Evolutionary conservation across 345 rosid genomes (phyloP).

Genomic region (Salix suchowensis): DNA sequence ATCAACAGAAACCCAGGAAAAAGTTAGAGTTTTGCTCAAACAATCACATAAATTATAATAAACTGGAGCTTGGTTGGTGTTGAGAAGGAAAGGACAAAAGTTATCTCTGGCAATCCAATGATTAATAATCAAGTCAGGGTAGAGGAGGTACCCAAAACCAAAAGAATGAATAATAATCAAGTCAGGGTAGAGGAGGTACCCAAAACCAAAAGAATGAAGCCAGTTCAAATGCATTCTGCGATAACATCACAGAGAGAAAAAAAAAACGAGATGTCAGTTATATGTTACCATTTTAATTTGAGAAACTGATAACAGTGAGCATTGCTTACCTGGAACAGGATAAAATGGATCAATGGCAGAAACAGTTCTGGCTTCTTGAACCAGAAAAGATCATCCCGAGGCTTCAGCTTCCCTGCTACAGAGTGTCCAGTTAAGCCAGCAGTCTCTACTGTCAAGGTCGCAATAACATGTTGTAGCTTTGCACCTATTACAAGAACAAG

Average conservation of each 20-base stretch:
- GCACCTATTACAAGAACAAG: conserved; percentile 79
- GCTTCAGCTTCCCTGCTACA: conserved; percentile 50
- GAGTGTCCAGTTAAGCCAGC: conserved; percentile 52
- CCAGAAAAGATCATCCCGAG: conserved; percentile 96
- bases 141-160: too few species aligned
- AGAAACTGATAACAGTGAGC: too few species aligned
- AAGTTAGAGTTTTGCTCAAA: neutral
- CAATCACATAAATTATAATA: neutral
- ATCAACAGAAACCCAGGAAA: neutral
- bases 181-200: too few species aligned
- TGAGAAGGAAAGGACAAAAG: neutral
- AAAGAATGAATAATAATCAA: conserved; percentile 18
- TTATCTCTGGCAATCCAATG: conserved; percentile 2
- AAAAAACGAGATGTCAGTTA: conserved; percentile 21
- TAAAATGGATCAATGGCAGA: conserved; percentile 75
- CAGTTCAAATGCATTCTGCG: conserved; percentile 89
- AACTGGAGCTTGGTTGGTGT: neutral
- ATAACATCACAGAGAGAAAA: conserved; percentile 8
- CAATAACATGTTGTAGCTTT: conserved; percentile 87
- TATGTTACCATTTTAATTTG: neutral
- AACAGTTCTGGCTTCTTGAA: conserved; percentile 82
- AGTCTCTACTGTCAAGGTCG: conserved; percentile 75
- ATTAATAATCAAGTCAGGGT: neutral
- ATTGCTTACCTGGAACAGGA: conserved; percentile 72
- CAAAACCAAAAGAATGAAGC: conserved; percentile 37